Base-by-base conservation (phyloP, 2,329 filamentous ascomycete genomes). In the Sporothrix brasiliensis region DNA sequence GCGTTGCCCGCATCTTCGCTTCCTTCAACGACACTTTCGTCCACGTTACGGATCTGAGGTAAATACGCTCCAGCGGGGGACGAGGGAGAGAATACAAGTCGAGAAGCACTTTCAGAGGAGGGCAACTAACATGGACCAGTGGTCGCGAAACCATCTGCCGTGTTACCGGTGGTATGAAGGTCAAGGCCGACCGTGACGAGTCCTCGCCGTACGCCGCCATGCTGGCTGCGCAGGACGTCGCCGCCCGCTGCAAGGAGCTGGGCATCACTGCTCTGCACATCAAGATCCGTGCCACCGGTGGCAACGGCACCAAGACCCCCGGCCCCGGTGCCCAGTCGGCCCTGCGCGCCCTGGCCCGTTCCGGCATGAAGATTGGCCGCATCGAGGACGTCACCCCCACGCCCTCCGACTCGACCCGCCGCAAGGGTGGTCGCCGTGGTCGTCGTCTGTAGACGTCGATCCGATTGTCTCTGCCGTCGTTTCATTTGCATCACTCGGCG, bases 361-460 rank as follows among this genome's bases (percentile, higher is more conserved):
- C 95, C 79, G 95, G 95, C 83, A 99, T 99, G 96, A 96, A 94
- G 89, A 99, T 99, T 80, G 95, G 95, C 83, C 92, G 95, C 82
- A 99, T 99, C 80, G 95, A 99, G 91, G 95, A 99, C 83, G 95
- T 99, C 76, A 99, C 96, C 79, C 95, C 95, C 79, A 99, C 95
- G 74, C 95, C 96, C 79, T 99, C 95, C 84, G 95, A 99, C 86
- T 97, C 93, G 84, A 99, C 95, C 81, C 92, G 95, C 87, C 94
- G 94, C 88, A 99, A 99, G 93, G 95, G 95, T 88, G 95, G 95
- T 97, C 94, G 95, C 86, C 94, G 95, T 92, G 95, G 95, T 98
- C 95, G 95, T 87, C 94, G 95, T 97, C 92, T 99, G 85, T 99
- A 88, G 92, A 60, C 67, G 67, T 16, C 60, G 63, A 10, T 16